These are phyloP conservation scores for Senna tora DNA, from an alignment of 306 rosid genomes.

Conservation along the genomic window DNA sequence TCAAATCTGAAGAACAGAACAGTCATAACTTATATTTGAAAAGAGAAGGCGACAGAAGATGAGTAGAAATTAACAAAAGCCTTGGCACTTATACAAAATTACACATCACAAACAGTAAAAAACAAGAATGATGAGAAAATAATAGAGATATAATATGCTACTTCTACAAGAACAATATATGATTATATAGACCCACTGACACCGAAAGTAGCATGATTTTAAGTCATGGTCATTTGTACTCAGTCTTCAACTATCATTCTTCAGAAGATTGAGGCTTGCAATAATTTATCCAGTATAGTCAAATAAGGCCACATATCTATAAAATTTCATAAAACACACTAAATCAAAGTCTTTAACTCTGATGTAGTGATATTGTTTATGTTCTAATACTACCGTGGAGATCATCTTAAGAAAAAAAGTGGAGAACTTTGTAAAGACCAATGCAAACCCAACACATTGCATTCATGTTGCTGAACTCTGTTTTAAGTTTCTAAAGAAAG, in stretches of 20 bases:
- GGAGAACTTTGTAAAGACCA: background rate
- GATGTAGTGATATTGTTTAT: background rate
- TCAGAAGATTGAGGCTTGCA: background rate
- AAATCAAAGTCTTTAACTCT: conserved; percentile 1
- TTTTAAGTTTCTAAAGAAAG: background rate
- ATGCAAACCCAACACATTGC: background rate
- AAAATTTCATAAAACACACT: background rate
- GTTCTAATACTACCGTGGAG: background rate
- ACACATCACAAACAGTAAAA: background rate
- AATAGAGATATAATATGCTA: background rate
- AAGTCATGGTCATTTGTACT: background rate
- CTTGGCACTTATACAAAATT: background rate
- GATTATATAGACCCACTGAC: background rate
- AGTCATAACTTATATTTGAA: conserved; percentile 13
- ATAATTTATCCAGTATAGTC: conserved; percentile 3
- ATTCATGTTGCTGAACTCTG: conserved; percentile 9
- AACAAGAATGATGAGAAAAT: background rate
- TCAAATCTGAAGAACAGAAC: conserved; percentile 15
- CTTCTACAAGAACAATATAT: background rate
- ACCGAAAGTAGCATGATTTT: conserved; percentile 15
- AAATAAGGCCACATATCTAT: background rate
- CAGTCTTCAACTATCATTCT: conserved; percentile 17
- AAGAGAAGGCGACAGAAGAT: too few species aligned
- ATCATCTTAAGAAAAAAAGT: background rate
- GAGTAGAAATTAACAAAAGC: conserved; percentile 21